Conservation (phyloP, 2,329 filamentous ascomycete species). For the Aspergillus thermomutatus region DNA sequence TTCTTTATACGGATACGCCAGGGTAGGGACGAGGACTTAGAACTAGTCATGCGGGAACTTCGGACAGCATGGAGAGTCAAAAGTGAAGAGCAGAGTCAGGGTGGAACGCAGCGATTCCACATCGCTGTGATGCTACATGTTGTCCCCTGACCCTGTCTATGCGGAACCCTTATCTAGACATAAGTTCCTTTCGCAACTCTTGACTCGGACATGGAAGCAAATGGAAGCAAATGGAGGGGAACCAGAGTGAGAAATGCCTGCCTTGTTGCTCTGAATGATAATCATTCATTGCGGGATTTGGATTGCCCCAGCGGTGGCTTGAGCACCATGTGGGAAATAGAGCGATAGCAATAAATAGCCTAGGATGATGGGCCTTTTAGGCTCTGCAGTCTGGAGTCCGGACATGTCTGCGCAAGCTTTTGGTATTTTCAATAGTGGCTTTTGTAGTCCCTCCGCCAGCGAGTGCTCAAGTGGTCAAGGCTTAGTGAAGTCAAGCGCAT, state of each 20-base stretch:
- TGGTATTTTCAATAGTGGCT: not conserved
- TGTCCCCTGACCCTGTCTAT: not conserved
- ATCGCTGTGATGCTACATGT: constrained; percentile 17
- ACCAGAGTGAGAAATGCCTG: not conserved
- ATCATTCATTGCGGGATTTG: not conserved
- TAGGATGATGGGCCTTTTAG: no score
- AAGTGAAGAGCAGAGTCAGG: not conserved
- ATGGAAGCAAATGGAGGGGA: not conserved
- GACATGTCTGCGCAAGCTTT: no score
- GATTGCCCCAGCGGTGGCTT: not conserved
- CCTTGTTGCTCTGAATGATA: not conserved
- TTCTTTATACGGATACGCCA: constrained; percentile 18
- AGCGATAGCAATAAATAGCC: no score
- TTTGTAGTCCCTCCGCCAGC: no score
- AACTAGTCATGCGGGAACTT: constrained; percentile 9
- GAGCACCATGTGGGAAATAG: not conserved
- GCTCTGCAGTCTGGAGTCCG: no score
- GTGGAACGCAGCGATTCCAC: constrained; percentile 5
- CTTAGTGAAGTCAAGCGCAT: not conserved
- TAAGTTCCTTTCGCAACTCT: not conserved
- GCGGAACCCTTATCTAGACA: no score
- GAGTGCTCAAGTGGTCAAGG: not conserved
- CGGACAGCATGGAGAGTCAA: constrained; percentile 13
- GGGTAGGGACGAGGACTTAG: constrained; percentile 16
- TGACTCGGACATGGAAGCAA: not conserved